A percentile compares a stretch with the other conserved stretches of the same genome.
Evolutionary conservation across 1,139 yeast species (phyloP).

Genomic region (Saccharomyces pastorianus): DNA sequence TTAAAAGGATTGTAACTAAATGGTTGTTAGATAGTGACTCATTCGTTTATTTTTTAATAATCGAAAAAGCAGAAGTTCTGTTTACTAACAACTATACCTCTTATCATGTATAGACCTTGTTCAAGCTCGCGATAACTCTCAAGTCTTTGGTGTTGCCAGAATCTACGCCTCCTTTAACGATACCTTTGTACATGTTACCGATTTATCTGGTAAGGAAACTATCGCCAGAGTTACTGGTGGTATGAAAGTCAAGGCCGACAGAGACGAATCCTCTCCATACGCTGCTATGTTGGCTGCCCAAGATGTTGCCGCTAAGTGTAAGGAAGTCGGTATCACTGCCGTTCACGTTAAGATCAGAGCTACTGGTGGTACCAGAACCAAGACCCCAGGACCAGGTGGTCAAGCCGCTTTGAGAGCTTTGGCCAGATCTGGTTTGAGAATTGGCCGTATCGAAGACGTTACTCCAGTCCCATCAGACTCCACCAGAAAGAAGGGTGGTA

Average conservation of each 20-base stretch:
- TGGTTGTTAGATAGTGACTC: not conserved
- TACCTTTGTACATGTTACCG: slow-evolving; percentile 99
- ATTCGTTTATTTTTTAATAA: not conserved
- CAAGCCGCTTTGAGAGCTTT: slow-evolving; percentile 99
- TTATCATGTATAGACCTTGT: slow-evolving; percentile 15
- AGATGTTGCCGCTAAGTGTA: slow-evolving; percentile 97
- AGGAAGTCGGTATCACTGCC: slow-evolving; percentile 99
- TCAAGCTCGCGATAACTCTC: slow-evolving; percentile 91
- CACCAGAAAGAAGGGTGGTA: slow-evolving; percentile 99
- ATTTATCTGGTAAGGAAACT: slow-evolving; percentile 99
- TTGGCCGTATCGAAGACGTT: slow-evolving; percentile 99
- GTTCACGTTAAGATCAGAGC: slow-evolving; percentile 99
- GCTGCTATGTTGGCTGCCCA: slow-evolving; percentile 99
- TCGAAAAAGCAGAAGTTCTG: not conserved
- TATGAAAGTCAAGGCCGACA: slow-evolving; percentile 99
- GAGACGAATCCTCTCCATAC: slow-evolving; percentile 99
- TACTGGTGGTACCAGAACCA: slow-evolving; percentile 99
- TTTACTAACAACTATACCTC: slow-evolving; percentile 9
- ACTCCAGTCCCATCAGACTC: slow-evolving; percentile 99
- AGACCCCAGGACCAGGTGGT: slow-evolving; percentile 99
- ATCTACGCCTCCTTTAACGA: slow-evolving; percentile 99
- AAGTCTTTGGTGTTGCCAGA: slow-evolving; percentile 99
- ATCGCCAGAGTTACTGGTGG: slow-evolving; percentile 99
- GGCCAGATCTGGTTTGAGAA: slow-evolving; percentile 99
- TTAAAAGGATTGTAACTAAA: not conserved